A percentile compares a stretch with the other conserved stretches of the same genome.
Conservation (phyloP, 768 basidiomycete genomes). For the Rubroboletus satanas region DNA sequence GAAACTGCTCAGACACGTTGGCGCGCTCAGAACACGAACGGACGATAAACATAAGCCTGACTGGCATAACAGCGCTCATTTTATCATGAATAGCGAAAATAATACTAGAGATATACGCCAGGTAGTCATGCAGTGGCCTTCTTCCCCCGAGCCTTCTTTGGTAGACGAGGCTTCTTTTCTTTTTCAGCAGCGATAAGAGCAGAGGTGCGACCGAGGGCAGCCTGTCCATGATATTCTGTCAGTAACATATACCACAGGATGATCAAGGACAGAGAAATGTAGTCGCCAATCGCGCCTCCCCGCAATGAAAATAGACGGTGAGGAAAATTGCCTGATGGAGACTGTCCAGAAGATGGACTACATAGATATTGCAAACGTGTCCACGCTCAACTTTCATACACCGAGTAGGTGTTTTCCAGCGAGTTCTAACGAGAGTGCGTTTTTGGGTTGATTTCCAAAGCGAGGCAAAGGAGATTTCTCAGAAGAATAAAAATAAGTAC, state of each 20-base stretch:
- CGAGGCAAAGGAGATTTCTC: not conserved
- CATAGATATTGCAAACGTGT: conserved; percentile 81
- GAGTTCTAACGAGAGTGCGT: conserved; percentile 93
- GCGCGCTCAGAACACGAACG: not conserved
- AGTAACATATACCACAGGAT: conserved; percentile 48
- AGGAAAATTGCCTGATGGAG: conserved; percentile 19
- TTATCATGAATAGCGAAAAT: conserved; percentile 19
- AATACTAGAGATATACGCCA: conserved; percentile 26
- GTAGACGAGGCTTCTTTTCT: conserved; percentile 61
- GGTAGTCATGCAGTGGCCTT: conserved; percentile 38
- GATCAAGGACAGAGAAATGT: conserved; percentile 15
- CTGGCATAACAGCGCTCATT: conserved; percentile 11
- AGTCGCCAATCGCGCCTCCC: conserved; percentile 34
- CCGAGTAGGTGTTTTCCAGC: conserved; percentile 59
- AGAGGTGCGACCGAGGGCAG: conserved; percentile 71
- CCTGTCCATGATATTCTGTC: conserved; percentile 40
- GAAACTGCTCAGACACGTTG: not conserved
- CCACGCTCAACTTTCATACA: conserved; percentile 88
- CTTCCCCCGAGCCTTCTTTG: conserved; percentile 72
- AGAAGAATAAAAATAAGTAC: conserved; percentile 26
- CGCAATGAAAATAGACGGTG: conserved; percentile 23
- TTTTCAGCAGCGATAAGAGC: conserved; percentile 66
- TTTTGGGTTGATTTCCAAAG: conserved; percentile 12
- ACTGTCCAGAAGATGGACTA: conserved; percentile 20
- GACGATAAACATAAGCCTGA: not conserved